Evolutionary conservation across 148 eudicot species (phyloP).

Genomic region (Vaccinium corymbosum): DNA sequence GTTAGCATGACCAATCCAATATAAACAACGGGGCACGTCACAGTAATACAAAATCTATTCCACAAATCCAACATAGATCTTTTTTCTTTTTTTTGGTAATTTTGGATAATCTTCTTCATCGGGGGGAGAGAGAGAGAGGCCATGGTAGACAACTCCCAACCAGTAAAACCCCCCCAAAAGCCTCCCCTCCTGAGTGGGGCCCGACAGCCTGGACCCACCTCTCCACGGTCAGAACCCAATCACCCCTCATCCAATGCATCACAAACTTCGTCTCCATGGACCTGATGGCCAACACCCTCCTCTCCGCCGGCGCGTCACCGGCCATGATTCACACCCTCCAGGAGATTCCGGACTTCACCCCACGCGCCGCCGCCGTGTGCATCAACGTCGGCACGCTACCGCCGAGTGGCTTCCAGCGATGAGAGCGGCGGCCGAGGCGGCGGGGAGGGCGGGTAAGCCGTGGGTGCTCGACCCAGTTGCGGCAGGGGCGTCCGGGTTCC

Average conservation of each 20-base stretch:
- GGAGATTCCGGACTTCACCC: conserved; percentile 74
- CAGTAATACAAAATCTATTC: no score
- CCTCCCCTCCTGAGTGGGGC: background rate
- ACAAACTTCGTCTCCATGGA: conserved; percentile 75
- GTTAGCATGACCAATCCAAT: no score
- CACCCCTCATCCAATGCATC: conserved; percentile 66
- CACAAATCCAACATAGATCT: no score
- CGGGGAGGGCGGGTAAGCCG: conserved; percentile 37
- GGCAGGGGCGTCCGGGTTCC: conserved; percentile 60
- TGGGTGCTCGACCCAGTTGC: conserved; percentile 99
- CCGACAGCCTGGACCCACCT: conserved; percentile 15
- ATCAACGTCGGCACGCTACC: conserved; percentile 75
- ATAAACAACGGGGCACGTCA: no score
- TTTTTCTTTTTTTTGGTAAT: no score
- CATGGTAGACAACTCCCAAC: background rate
- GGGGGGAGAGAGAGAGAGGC: background rate
- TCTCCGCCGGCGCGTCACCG: conserved; percentile 67
- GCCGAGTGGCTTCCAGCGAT: conserved; percentile 65
- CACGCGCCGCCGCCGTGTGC: conserved; percentile 47
- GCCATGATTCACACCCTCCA: conserved; percentile 57
- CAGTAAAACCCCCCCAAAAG: no score
- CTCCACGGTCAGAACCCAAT: conserved; percentile 11
- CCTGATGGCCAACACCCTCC: conserved; percentile 60
- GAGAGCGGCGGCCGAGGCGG: conserved; percentile 54
- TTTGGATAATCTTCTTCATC: background rate